Evolutionary conservation across 1,284 basidiomycete genomes (phyloP).

Genomic region (Cryptococcus sp.): DNA sequence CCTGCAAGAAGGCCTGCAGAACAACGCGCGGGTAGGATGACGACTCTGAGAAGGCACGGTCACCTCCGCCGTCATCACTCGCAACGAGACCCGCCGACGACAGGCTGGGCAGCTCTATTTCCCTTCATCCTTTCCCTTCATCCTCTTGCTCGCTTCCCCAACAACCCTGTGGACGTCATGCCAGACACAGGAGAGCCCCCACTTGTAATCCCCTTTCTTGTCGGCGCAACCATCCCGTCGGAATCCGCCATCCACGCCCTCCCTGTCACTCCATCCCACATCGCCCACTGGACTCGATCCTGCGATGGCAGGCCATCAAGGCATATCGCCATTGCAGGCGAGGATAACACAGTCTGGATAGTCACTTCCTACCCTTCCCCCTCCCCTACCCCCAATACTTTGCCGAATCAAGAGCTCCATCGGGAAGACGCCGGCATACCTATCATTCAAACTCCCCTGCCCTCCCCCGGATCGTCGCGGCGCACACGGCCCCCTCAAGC

Average conservation of each 20-base stretch:
- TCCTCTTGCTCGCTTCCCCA: no score
- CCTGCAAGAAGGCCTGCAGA: no score
- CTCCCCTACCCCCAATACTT: not conserved
- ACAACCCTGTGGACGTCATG: no score
- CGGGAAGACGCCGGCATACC: slow-evolving; percentile 1
- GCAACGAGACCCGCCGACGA: no score
- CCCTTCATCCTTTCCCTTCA: no score
- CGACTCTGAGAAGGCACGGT: no score
- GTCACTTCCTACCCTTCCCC: not conserved
- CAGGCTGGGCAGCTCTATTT: no score
- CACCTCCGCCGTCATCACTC: no score
- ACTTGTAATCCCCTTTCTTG: slow-evolving; percentile 32
- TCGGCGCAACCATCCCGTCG: slow-evolving; percentile 15
- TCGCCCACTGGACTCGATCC: slow-evolving; percentile 33
- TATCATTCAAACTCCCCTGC: slow-evolving; percentile 6
- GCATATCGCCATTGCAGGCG: slow-evolving; percentile 30
- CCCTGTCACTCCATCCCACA: slow-evolving; percentile 28
- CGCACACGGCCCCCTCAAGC: slow-evolving; percentile 5
- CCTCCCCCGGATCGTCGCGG: slow-evolving; percentile 5
- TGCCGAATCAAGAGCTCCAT: not conserved
- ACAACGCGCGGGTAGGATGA: no score
- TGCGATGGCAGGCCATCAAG: slow-evolving; percentile 19
- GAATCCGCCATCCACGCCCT: slow-evolving; percentile 8
- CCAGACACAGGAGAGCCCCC: slow-evolving; percentile 16
- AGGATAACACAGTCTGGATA: slow-evolving; percentile 44